A percentile compares a stretch with the other conserved stretches of the same genome.
phyloP scores from a whole-genome alignment of 176 grass and related monocot genomes.

The Bolboschoenus planiculmis region DNA sequence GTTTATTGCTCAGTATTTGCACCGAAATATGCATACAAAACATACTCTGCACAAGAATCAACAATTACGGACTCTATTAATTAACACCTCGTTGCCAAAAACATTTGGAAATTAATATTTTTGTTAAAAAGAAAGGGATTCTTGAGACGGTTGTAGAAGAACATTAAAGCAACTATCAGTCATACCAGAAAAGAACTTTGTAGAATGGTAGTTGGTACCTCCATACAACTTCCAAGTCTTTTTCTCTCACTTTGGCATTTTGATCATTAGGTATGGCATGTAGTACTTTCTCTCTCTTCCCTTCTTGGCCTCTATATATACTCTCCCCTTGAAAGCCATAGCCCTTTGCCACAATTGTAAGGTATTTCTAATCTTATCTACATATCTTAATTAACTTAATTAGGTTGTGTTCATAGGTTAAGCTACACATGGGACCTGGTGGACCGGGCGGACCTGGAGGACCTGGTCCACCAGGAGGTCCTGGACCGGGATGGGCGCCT shows the following conservation, averaged over 20 bases:
- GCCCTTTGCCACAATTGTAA: not conserved
- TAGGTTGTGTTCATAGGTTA: not conserved
- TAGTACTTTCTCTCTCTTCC: not conserved
- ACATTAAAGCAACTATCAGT: not conserved
- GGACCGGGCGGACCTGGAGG: not conserved
- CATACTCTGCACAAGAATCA: too few species aligned
- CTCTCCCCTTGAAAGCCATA: not conserved
- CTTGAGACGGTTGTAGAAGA: slow-evolving; percentile 4
- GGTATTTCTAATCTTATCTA: not conserved
- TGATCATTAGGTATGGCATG: slow-evolving; percentile 6
- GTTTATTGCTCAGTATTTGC: too few species aligned
- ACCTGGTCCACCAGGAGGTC: slow-evolving; percentile 31
- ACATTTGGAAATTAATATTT: not conserved
- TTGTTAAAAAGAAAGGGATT: not conserved
- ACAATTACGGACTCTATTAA: too few species aligned
- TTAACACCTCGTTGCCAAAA: too few species aligned
- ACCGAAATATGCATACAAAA: too few species aligned
- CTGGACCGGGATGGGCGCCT: slow-evolving; percentile 31
- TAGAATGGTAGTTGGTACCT: slow-evolving; percentile 13
- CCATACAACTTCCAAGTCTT: not conserved
- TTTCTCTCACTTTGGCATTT: not conserved
- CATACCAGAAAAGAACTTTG: not conserved
- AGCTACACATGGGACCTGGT: not conserved
- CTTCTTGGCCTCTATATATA: not conserved
- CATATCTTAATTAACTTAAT: not conserved